Evolutionary conservation across 805 yeast species (phyloP).

Genomic region (Metschnikowia vanudenii): DNA sequence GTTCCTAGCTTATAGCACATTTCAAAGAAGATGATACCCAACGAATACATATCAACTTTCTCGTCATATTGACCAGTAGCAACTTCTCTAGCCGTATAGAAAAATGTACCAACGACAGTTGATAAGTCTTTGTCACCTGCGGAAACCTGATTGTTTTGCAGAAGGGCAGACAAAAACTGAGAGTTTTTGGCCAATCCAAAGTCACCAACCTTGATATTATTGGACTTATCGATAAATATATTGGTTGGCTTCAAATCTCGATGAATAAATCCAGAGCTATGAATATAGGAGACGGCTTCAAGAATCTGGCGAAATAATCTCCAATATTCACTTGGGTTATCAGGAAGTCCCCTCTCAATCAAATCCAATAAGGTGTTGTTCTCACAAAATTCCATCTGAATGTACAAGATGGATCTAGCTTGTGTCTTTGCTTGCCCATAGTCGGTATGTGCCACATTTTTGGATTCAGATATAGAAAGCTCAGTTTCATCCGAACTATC

Average conservation of each 20-base stretch:
- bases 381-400: slow-evolving; percentile 99
- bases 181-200: slow-evolving; percentile 95
- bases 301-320: slow-evolving; percentile 80
- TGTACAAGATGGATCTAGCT: slow-evolving; percentile 69
- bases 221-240: slow-evolving; percentile 86
- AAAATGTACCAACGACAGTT: slow-evolving; percentile 89
- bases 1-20: slow-evolving; percentile 87
- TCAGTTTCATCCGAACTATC: not conserved
- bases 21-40: slow-evolving; percentile 93
- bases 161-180: slow-evolving; percentile 45
- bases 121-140: slow-evolving; percentile 66
- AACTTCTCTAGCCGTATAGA: slow-evolving; percentile 90
- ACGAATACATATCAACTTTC: slow-evolving; percentile 92
- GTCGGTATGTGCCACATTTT: not conserved
- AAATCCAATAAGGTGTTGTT: slow-evolving; percentile 85
- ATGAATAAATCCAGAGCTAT: slow-evolving; percentile 91
- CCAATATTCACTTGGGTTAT: slow-evolving; percentile 82
- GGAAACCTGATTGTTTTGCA: slow-evolving; percentile 40
- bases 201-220: slow-evolving; percentile 92
- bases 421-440: slow-evolving; percentile 12
- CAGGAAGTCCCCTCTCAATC: slow-evolving; percentile 68
- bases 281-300: slow-evolving; percentile 89
- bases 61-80: slow-evolving; percentile 80
- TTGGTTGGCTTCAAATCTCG: slow-evolving; percentile 94
- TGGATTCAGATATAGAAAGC: not conserved